Evolutionary conservation across 2,329 filamentous ascomycete species (phyloP).

Genomic region (Exophiala dermatitidis): DNA sequence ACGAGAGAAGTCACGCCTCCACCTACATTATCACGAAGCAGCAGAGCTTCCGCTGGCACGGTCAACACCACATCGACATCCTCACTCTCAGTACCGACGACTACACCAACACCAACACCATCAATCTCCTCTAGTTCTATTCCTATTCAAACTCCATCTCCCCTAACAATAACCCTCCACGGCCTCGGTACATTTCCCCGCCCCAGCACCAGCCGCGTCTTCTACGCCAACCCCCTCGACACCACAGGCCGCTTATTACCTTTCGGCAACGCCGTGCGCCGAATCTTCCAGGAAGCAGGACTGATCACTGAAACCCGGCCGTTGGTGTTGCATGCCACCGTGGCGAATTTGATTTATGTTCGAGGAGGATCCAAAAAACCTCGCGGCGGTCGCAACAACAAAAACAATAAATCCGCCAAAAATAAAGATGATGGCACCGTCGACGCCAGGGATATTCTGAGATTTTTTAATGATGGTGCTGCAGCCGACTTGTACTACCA

Average conservation of each 20-base stretch:
- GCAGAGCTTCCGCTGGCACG: not conserved
- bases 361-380: not conserved
- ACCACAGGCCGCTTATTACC: slow-evolving; percentile 36
- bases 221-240: slow-evolving; percentile 29
- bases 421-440: slow-evolving; percentile 31
- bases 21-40: not conserved
- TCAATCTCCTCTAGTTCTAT: not conserved
- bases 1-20: slow-evolving; percentile 1
- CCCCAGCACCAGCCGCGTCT: slow-evolving; percentile 27
- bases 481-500: not conserved
- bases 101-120: not conserved
- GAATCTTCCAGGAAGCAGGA: slow-evolving; percentile 39
- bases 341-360: slow-evolving; percentile 77
- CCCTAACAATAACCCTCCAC: slow-evolving; percentile 19
- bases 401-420: slow-evolving; percentile 1
- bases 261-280: slow-evolving; percentile 36
- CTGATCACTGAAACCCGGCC: slow-evolving; percentile 44
- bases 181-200: slow-evolving; percentile 23
- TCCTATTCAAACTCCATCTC: not conserved
- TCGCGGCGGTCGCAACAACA: slow-evolving; percentile 17
- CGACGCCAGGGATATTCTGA: slow-evolving; percentile 40
- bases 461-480: slow-evolving; percentile 28
- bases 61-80: too few species aligned
- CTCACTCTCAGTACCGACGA: too few species aligned
- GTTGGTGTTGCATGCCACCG: slow-evolving; percentile 72